Evolutionary conservation across 2,329 filamentous ascomycete genomes (phyloP).

Genomic region (Scortechinia acanthostroma): DNA sequence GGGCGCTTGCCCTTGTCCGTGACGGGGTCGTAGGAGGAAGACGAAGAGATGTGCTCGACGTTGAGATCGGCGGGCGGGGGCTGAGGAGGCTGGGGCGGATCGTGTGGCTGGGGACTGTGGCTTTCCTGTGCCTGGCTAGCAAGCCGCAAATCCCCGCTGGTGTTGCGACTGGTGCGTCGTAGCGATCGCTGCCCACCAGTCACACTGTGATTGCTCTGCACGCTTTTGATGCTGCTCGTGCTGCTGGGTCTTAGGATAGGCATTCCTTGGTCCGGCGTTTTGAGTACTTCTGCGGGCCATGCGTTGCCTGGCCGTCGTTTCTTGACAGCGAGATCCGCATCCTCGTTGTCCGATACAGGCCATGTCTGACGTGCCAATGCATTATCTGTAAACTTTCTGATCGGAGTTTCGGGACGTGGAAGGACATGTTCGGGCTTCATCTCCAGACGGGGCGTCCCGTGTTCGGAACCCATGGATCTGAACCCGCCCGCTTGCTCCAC

Average conservation of each 20-base stretch:
- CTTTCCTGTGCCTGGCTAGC: neutral
- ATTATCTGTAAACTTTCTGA: neutral
- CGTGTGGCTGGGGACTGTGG: neutral
- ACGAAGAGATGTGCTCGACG: neutral
- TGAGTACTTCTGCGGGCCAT: neutral
- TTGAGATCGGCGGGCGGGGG: neutral
- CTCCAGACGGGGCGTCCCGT: neutral
- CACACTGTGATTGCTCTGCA: neutral
- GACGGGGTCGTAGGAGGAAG: constrained; percentile 2
- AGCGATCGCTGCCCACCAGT: neutral
- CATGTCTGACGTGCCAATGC: neutral
- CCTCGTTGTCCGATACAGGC: neutral
- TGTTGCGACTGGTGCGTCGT: neutral
- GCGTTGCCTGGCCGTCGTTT: neutral
- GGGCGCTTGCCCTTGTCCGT: constrained; percentile 2
- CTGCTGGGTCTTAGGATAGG: neutral
- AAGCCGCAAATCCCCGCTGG: neutral
- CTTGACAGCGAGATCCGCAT: neutral
- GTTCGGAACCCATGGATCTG: neutral
- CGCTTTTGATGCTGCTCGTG: neutral
- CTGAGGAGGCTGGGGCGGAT: too few species aligned
- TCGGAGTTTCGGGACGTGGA: neutral
- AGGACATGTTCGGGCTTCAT: constrained; percentile 1
- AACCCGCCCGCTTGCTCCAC: neutral
- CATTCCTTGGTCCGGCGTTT: neutral